Percentiles rank a stretch among this genome's conserved stretches.
These are phyloP conservation scores for Ganoderma leucocontextum DNA, from an alignment of 1,284 basidiomycete species.

Conservation along the genomic window DNA sequence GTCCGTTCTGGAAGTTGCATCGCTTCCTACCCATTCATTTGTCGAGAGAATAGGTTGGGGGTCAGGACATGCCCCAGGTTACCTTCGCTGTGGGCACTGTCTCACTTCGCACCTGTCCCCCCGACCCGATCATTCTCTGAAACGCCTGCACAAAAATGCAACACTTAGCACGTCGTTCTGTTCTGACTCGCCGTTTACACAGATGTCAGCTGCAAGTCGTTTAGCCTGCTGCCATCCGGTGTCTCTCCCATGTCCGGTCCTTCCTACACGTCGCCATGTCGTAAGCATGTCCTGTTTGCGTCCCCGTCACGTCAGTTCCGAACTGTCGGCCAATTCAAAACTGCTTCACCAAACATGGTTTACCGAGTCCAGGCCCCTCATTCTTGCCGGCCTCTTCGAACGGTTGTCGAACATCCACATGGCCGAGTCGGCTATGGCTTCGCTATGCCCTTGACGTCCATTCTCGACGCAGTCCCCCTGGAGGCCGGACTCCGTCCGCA, in stretches of 20 bases:
- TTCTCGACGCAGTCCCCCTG: neutral
- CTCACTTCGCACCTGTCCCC: slow-evolving; percentile 5
- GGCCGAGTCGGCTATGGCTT: neutral
- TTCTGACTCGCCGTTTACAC: neutral
- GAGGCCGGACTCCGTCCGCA: neutral
- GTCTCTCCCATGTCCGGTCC: slow-evolving; percentile 8
- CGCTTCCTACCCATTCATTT: slow-evolving; percentile 8
- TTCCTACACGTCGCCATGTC: slow-evolving; percentile 20
- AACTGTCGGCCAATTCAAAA: slow-evolving; percentile 11
- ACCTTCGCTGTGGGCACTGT: slow-evolving; percentile 7
- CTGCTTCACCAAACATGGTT: slow-evolving; percentile 15
- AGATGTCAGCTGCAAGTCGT: neutral
- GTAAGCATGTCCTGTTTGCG: slow-evolving; percentile 23
- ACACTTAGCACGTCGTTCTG: neutral
- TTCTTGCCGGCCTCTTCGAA: neutral
- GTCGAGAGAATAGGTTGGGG: neutral
- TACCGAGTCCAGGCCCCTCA: slow-evolving; percentile 21
- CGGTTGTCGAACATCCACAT: neutral
- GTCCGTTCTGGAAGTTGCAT: slow-evolving; percentile 23
- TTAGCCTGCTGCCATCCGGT: neutral
- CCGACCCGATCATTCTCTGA: neutral
- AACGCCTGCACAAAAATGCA: neutral
- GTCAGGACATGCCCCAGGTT: neutral
- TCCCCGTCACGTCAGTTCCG: slow-evolving; percentile 22
- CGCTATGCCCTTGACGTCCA: neutral